Conservation (phyloP, 1,284 basidiomycete genomes). For the Pascua sp. region DNA sequence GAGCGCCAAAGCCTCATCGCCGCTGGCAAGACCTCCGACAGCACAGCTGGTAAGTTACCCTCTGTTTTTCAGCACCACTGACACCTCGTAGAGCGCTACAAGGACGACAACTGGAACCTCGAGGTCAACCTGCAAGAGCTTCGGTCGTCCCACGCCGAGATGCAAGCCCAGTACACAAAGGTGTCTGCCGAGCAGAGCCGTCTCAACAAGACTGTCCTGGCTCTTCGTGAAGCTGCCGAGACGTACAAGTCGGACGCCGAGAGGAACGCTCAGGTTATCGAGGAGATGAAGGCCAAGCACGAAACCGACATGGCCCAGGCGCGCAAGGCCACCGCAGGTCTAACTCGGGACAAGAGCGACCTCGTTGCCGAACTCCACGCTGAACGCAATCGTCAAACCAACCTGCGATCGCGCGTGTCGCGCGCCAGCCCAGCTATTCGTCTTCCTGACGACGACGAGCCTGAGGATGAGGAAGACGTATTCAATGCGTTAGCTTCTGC, state of each 20-base stretch:
- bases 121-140: conserved; percentile 89
- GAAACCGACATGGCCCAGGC: conserved; percentile 87
- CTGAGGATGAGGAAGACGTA: conserved; percentile 62
- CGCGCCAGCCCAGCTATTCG: no score
- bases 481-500: conserved; percentile 60
- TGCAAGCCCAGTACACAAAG: conserved; percentile 64
- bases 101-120: conserved; percentile 98
- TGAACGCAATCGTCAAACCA: conserved; percentile 55
- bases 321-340: conserved; percentile 77
- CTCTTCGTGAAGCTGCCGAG: conserved; percentile 72
- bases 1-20: conserved; percentile 66
- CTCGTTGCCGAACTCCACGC: conserved; percentile 74
- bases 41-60: conserved; percentile 62
- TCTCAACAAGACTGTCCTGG: conserved; percentile 68
- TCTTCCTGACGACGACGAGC: conserved; percentile 52
- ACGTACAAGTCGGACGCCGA: conserved; percentile 83
- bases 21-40: conserved; percentile 70
- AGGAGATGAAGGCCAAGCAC: conserved; percentile 81
- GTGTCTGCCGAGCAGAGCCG: conserved; percentile 79
- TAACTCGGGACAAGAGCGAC: conserved; percentile 88
- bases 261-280: conserved; percentile 61
- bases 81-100: conserved; percentile 62
- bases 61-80: not conserved
- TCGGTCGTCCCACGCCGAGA: conserved; percentile 64
- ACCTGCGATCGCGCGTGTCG: conserved; percentile 12